Evolutionary conservation across 1,284 basidiomycete genomes (phyloP).

Genomic region (Vanrija sp.): DNA sequence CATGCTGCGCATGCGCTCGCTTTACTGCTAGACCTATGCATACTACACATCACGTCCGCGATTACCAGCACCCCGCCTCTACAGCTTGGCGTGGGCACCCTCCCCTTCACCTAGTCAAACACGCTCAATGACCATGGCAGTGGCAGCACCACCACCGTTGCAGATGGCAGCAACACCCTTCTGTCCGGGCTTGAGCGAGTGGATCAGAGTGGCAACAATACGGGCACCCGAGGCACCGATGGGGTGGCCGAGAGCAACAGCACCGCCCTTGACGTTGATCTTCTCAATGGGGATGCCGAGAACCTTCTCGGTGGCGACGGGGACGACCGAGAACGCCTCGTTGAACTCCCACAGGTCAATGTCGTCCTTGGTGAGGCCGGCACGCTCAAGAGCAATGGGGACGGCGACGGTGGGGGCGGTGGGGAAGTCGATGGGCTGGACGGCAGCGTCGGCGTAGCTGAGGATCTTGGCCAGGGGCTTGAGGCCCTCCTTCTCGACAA

Average conservation of each 20-base stretch:
- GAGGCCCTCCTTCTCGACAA: conserved; percentile 78
- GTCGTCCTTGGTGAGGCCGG: conserved; percentile 76
- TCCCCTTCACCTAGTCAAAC: conserved; percentile 51
- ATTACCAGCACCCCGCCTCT: no score
- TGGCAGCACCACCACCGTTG: conserved; percentile 93
- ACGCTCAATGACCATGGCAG: conserved; percentile 83
- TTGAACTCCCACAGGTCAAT: conserved; percentile 95
- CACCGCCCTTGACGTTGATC: conserved; percentile 91
- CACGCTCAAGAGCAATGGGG: conserved; percentile 81
- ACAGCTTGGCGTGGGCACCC: background rate
- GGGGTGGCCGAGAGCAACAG: conserved; percentile 86
- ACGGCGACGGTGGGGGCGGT: conserved; percentile 88
- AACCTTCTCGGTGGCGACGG: conserved; percentile 84
- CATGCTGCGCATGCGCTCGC: no score
- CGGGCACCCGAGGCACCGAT: conserved; percentile 94
- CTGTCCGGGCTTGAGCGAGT: conserved; percentile 88
- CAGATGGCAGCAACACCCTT: conserved; percentile 97
- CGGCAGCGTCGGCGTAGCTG: conserved; percentile 93
- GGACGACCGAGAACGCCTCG: conserved; percentile 95
- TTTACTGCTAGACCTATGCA: no score
- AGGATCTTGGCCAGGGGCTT: conserved; percentile 88
- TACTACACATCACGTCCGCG: no score
- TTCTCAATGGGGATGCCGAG: conserved; percentile 78
- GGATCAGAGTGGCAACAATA: conserved; percentile 90
- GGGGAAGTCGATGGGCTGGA: conserved; percentile 96